Base-by-base conservation (phyloP, 1,284 basidiomycete genomes). In the Rhodotorula sp. region DNA sequence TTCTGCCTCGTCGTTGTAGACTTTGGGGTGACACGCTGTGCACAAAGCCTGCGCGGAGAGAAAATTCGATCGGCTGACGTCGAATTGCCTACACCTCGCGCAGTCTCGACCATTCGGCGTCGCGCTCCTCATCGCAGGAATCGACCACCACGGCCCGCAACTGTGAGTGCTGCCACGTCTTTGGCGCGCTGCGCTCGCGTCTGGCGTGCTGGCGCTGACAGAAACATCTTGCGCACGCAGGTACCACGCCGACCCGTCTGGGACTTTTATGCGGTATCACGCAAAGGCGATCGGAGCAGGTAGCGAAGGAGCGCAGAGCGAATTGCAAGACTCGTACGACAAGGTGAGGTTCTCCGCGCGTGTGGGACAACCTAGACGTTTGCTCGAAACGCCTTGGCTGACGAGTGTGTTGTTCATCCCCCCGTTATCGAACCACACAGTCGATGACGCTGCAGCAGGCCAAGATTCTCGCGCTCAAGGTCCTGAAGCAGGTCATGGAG, bases 401-500 rank as follows among this genome's bases (percentile, higher is more conserved):
- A 33, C 10, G 24, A n/a, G 30, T 4, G 20, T 22, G 26, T 26
- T 26, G 20, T 6, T 37, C 33, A 46, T 30, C 46, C 26, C 0
- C 51, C 18, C 15, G 17, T 42, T 14, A 33, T 24, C 8, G 33
- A 8, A 18, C 20, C 26, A n/a, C 62, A 17, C 62, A 98, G 94
- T 89, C 90, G 87, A 95, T 99, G 89, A 89, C 90, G 14, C 84
- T 99, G 42, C 83, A 86, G 74, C 94, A 98, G 80, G 96, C 95
- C 2, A 91, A 95, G 77, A 84, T 87, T 46, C 83, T 99, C 69
- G 90, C 92, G 18, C 83, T 99, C 71, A 89, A 89, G 73, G 92
- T 97, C 56, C 83, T 99, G 74, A 98, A 98, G 84, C 95, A 99
- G 83, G 96, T 99, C 60, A 99, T 99, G 96, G 96, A 99, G 82